These are phyloP conservation scores for Saccharomycopsis selenospora DNA, from an alignment of 805 yeast genomes.

Conservation along the genomic window DNA sequence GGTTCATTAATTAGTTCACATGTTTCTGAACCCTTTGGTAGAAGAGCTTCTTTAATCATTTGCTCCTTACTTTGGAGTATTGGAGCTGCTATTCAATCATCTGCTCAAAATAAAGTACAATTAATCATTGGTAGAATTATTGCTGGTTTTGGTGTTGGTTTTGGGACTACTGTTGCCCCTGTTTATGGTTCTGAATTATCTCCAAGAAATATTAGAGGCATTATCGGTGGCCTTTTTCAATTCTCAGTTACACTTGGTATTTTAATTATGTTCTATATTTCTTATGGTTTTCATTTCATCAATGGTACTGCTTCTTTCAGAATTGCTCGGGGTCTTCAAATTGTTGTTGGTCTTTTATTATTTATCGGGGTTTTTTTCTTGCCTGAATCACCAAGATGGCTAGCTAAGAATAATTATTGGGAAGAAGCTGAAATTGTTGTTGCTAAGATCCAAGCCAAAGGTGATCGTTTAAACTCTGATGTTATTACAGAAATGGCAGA, in stretches of 20 bases:
- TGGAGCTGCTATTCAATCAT: slow-evolving; percentile 43
- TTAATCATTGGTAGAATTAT: slow-evolving; percentile 49
- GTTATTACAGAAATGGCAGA: slow-evolving; percentile 50
- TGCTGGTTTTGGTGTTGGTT: slow-evolving; percentile 59
- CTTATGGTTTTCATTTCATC: slow-evolving; percentile 38
- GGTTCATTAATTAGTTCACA: slow-evolving; percentile 48
- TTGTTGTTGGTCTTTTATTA: slow-evolving; percentile 42
- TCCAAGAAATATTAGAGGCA: slow-evolving; percentile 53
- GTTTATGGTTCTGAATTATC: slow-evolving; percentile 60
- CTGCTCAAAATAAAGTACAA: slow-evolving; percentile 31
- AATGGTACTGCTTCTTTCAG: slow-evolving; percentile 36
- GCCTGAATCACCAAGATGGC: slow-evolving; percentile 2
- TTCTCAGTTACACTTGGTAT: slow-evolving; percentile 60
- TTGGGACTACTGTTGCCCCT: slow-evolving; percentile 61
- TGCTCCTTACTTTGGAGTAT: slow-evolving; percentile 40
- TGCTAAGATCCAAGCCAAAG: slow-evolving; percentile 35
- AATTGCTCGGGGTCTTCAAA: slow-evolving; percentile 43
- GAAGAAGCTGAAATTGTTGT: slow-evolving; percentile 30
- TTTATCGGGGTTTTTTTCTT: slow-evolving; percentile 24
- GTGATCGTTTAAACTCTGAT: slow-evolving; percentile 37
- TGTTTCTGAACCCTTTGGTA: slow-evolving; percentile 45
- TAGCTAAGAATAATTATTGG: neutral
- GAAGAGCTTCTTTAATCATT: slow-evolving; percentile 33
- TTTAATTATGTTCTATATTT: slow-evolving; percentile 50
- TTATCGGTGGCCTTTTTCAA: slow-evolving; percentile 54